These are phyloP conservation scores for Fusarium sp. DNA, from an alignment of 2,329 filamentous ascomycete species.

Conservation along the genomic window DNA sequence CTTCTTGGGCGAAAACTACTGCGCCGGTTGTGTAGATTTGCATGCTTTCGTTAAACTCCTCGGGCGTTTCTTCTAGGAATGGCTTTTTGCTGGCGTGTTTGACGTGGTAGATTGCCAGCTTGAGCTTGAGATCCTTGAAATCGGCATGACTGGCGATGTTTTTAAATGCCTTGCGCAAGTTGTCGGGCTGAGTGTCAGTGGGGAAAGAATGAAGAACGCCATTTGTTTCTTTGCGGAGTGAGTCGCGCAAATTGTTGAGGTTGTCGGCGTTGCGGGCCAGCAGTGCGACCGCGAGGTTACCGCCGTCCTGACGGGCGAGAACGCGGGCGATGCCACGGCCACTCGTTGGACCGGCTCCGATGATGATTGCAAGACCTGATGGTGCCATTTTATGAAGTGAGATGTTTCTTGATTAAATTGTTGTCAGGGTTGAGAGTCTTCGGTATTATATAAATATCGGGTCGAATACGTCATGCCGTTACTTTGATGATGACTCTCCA, in stretches of 20 bases:
- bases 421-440: background rate
- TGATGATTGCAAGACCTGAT: conserved; percentile 62
- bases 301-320: conserved; percentile 8
- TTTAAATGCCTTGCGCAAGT: conserved; percentile 25
- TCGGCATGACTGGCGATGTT: conserved; percentile 61
- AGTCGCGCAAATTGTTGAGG: conserved; percentile 49
- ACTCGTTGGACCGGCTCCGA: conserved; percentile 63
- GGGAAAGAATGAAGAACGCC: conserved; percentile 37
- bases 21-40: conserved; percentile 67
- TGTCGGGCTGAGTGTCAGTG: conserved; percentile 24
- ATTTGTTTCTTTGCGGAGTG: conserved; percentile 61
- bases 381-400: conserved; percentile 55
- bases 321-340: conserved; percentile 67
- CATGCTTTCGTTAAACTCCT: conserved; percentile 61
- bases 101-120: conserved; percentile 66
- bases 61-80: conserved; percentile 65
- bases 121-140: conserved; percentile 63
- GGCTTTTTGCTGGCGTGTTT: conserved; percentile 67
- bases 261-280: conserved; percentile 37
- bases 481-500: conserved; percentile 3
- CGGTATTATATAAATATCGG: background rate
- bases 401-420: background rate
- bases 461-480: conserved; percentile 16
- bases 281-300: conserved; percentile 39
- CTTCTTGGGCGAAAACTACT: conserved; percentile 67